A percentile compares a stretch with the other conserved stretches of the same genome.
Conservation (phyloP, 2,329 filamentous ascomycete genomes). For the Aspergillus sp. region DNA sequence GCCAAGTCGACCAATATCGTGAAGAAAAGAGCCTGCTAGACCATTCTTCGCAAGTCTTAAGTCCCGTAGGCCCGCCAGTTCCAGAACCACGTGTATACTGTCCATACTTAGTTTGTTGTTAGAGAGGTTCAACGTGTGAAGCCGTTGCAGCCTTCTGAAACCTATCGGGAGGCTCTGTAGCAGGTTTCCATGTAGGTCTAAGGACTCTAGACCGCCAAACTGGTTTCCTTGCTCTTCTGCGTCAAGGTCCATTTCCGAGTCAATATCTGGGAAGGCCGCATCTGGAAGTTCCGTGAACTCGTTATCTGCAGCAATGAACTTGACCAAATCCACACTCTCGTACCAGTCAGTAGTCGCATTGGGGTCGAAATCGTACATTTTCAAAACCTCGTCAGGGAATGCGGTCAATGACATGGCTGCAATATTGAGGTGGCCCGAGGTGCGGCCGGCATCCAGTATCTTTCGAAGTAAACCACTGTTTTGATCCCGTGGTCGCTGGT, state of each 20-base stretch:
- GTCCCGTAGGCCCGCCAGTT: constrained; percentile 72
- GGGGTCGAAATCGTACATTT: constrained; percentile 83
- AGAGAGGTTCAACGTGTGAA: constrained; percentile 82
- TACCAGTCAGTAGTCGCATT: constrained; percentile 74
- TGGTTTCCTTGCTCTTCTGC: constrained; percentile 70
- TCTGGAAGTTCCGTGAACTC: constrained; percentile 75
- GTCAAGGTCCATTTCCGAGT: constrained; percentile 58
- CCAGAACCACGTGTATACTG: constrained; percentile 69
- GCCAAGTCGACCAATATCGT: constrained; percentile 61
- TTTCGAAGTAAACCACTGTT: constrained; percentile 69
- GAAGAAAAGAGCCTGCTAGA: constrained; percentile 66
- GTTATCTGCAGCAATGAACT: constrained; percentile 86
- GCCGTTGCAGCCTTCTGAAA: constrained; percentile 66
- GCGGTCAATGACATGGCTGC: constrained; percentile 76
- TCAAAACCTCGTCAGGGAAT: constrained; percentile 78
- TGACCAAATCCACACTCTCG: constrained; percentile 82
- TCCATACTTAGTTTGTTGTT: constrained; percentile 77
- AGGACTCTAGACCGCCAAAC: constrained; percentile 75
- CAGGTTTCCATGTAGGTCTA: constrained; percentile 85
- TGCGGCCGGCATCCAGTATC: constrained; percentile 70
- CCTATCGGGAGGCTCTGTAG: constrained; percentile 73
- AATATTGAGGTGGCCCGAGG: constrained; percentile 82
- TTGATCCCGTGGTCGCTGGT: constrained; percentile 59
- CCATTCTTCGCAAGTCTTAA: constrained; percentile 78
- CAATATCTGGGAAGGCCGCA: constrained; percentile 72